Conservation (phyloP, 805 yeast species). For the Metschnikowia matae region DNA sequence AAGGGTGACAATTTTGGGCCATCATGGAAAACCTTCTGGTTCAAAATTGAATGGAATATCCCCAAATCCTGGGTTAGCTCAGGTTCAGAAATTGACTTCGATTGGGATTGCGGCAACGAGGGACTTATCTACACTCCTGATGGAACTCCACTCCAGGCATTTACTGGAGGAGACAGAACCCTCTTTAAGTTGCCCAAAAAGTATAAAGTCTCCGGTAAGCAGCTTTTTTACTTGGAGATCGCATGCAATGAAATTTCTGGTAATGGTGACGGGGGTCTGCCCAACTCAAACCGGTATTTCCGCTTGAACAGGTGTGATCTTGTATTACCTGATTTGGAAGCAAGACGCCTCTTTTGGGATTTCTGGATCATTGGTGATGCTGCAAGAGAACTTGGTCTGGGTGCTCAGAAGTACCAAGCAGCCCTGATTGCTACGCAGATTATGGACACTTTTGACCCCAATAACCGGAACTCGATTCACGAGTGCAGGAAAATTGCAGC, state of each 20-base stretch:
- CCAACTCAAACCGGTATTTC: slow-evolving; percentile 71
- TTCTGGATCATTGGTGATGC: slow-evolving; percentile 89
- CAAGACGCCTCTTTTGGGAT: slow-evolving; percentile 73
- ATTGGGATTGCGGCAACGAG: slow-evolving; percentile 86
- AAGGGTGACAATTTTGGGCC: slow-evolving; percentile 86
- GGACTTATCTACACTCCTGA: slow-evolving; percentile 68
- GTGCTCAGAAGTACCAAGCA: slow-evolving; percentile 77
- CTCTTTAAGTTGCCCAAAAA: slow-evolving; percentile 58
- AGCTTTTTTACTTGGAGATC: slow-evolving; percentile 76
- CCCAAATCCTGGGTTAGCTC: slow-evolving; percentile 55
- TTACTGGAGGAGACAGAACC: slow-evolving; percentile 81
- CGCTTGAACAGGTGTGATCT: slow-evolving; percentile 66
- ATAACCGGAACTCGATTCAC: slow-evolving; percentile 52
- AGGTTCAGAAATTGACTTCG: slow-evolving; percentile 51
- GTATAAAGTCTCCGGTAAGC: slow-evolving; percentile 47
- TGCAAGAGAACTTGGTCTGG: slow-evolving; percentile 71
- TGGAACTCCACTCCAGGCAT: slow-evolving; percentile 75
- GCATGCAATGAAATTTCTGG: slow-evolving; percentile 96
- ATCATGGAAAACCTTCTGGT: slow-evolving; percentile 97
- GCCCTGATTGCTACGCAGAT: slow-evolving; percentile 74
- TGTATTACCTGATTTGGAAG: slow-evolving; percentile 75
- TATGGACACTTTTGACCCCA: slow-evolving; percentile 77
- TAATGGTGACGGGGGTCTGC: slow-evolving; percentile 58
- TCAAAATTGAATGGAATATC: slow-evolving; percentile 59
- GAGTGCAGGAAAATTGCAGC: slow-evolving; percentile 65